Base-by-base conservation (phyloP, 306 rosid genomes). In the Casuarina glauca region DNA sequence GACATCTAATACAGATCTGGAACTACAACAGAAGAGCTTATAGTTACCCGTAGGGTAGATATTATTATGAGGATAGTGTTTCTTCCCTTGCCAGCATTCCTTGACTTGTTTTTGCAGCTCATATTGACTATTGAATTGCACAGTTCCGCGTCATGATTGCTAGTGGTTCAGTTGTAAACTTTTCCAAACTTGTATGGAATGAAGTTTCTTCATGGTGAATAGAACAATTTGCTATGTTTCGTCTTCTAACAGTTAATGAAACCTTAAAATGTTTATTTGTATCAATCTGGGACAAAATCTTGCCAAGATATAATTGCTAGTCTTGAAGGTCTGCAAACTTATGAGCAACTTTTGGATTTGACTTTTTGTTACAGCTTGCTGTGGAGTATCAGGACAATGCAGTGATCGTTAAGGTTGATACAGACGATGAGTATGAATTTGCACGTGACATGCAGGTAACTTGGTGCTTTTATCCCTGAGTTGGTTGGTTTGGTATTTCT, bases 381-480 rank as follows among this genome's bases (percentile, higher is more conserved):
- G 97, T 94, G 39, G 97, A 94, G 86, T 92, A 92, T 26, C 88
- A 89, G 72, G 62, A 69, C 66, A 91, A 86, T 61, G 93, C 88
- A 10, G 42, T 84, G 72, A 84, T 95, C 78, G 79, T 95, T 35
- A 92, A 95, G 87, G 97, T 95, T 69, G 98, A 92, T 75, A 95
- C 97, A 7, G 98, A 95, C 74, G 91, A 92, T 4, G 97, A 92
- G 83, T 94, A 92, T 49, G 92, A 94, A 78, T 94, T 94, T 57
- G 89, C 96, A 1, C 91, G 89, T 0, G 97, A 92, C 78, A 94
- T 94, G 98, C 98, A 94, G 96, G 98, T 94, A 80, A 67, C 42
- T 8, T 43, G 15, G 38, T 64, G 5, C 46, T 60, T 60, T 32
- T 54, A 54, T 5, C 36, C 32, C 38, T 57, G 42, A 9, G 55